Evolutionary conservation across 2,329 filamentous ascomycete genomes (phyloP).

Genomic region (Fusarium stilboides): DNA sequence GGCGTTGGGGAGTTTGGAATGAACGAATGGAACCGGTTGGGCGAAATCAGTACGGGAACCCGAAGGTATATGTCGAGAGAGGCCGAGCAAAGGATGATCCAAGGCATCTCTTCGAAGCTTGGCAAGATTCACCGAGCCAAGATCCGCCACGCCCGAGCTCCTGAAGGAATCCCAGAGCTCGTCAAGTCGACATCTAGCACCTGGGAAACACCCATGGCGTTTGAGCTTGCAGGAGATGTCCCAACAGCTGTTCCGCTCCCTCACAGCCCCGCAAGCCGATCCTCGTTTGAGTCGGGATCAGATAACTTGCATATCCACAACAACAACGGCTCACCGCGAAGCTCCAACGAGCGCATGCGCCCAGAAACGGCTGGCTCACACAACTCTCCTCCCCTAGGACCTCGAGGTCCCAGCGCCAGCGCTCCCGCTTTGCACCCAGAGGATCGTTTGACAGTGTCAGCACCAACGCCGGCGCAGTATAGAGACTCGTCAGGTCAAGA

Average conservation of each 20-base stretch:
- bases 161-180: constrained; percentile 61
- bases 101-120: constrained; percentile 83
- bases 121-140: constrained; percentile 87
- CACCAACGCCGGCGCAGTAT: constrained; percentile 73
- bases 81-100: constrained; percentile 82
- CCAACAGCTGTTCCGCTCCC: constrained; percentile 60
- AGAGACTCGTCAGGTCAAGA: constrained; percentile 71
- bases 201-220: constrained; percentile 63
- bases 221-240: constrained; percentile 72
- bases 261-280: constrained; percentile 59
- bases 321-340: constrained; percentile 62
- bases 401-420: constrained; percentile 49
- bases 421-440: constrained; percentile 54
- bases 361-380: constrained; percentile 52
- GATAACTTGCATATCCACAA: constrained; percentile 63
- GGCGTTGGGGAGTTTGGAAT: constrained; percentile 98
- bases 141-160: constrained; percentile 71
- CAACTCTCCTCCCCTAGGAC: constrained; percentile 49
- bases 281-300: constrained; percentile 71
- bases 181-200: constrained; percentile 61
- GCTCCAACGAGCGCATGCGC: constrained; percentile 64
- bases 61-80: constrained; percentile 83
- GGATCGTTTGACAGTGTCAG: constrained; percentile 69
- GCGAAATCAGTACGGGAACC: constrained; percentile 94
- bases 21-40: constrained; percentile 97